These are phyloP conservation scores for Scedosporium dehoogii DNA, from an alignment of 2,329 filamentous ascomycete genomes.

Conservation along the genomic window DNA sequence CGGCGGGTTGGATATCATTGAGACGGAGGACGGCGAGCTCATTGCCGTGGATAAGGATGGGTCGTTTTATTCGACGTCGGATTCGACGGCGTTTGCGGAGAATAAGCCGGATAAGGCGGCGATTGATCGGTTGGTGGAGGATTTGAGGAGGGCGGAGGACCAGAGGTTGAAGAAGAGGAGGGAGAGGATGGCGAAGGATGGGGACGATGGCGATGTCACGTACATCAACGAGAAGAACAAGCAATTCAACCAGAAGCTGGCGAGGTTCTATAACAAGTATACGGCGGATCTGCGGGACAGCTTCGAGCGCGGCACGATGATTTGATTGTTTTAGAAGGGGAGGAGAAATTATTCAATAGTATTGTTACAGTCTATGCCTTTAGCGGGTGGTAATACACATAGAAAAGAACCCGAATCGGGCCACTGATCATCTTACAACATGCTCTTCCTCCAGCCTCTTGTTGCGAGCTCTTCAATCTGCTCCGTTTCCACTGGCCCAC, in stretches of 20 bases:
- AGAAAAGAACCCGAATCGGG: too few species aligned
- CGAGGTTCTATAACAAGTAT: conserved; percentile 97
- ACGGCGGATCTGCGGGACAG: conserved; percentile 93
- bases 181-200: conserved; percentile 66
- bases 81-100: conserved; percentile 70
- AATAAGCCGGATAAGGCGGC: conserved; percentile 82
- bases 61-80: conserved; percentile 80
- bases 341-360: not conserved
- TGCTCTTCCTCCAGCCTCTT: conserved; percentile 79
- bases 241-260: conserved; percentile 97
- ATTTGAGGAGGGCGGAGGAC: conserved; percentile 83
- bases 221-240: conserved; percentile 99
- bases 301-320: conserved; percentile 95
- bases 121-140: conserved; percentile 76
- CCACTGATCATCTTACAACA: conserved; percentile 50
- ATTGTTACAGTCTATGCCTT: not conserved
- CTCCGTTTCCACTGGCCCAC: conserved; percentile 66
- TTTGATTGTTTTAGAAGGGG: conserved; percentile 35
- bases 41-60: conserved; percentile 90
- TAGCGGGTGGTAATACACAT: not conserved
- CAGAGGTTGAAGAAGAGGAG: conserved; percentile 74
- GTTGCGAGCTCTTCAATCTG: conserved; percentile 74
- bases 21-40: conserved; percentile 89
- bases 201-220: conserved; percentile 84
- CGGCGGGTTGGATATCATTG: conserved; percentile 83